Conservation (phyloP, 805 yeast genomes). For the Candida loeiensis region DNA sequence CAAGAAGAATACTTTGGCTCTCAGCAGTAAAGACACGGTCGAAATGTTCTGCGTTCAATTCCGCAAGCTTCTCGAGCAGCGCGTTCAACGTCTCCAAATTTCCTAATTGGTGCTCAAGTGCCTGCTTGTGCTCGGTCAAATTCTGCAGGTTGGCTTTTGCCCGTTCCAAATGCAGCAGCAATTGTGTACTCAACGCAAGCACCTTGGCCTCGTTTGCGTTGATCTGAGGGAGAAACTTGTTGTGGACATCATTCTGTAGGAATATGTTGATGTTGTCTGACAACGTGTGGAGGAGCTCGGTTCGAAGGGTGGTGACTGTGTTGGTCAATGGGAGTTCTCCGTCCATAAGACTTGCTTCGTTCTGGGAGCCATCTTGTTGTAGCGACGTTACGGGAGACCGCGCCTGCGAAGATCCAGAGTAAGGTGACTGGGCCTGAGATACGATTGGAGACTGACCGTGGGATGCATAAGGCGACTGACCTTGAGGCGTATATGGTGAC, state of each 20-base stretch:
- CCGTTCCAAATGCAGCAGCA: conserved; percentile 32
- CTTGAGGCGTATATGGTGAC: neutral
- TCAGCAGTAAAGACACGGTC: conserved; percentile 16
- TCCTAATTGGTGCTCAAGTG: conserved; percentile 25
- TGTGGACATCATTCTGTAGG: neutral
- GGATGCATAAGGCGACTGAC: too few species aligned
- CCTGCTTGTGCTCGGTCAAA: conserved; percentile 27
- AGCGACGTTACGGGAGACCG: too few species aligned
- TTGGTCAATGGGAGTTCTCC: neutral
- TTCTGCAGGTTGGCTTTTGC: conserved; percentile 34
- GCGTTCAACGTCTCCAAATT: conserved; percentile 22
- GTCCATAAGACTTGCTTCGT: neutral
- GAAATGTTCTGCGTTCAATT: conserved; percentile 19
- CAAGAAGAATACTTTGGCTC: conserved; percentile 20
- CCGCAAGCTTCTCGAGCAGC: conserved; percentile 24
- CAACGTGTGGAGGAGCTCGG: conserved; percentile 5
- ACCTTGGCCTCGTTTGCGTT: conserved; percentile 17
- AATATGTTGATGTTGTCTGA: conserved; percentile 8
- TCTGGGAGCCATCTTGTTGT: neutral
- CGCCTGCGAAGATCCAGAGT: too few species aligned
- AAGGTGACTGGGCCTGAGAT: too few species aligned
- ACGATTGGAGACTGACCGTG: too few species aligned
- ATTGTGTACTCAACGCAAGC: conserved; percentile 28
- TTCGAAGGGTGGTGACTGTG: conserved; percentile 2
- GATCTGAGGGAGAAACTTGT: conserved; percentile 7